phyloP scores from a whole-genome alignment of 202 grass and related monocot genomes.

The Setaria viridis region DNA sequence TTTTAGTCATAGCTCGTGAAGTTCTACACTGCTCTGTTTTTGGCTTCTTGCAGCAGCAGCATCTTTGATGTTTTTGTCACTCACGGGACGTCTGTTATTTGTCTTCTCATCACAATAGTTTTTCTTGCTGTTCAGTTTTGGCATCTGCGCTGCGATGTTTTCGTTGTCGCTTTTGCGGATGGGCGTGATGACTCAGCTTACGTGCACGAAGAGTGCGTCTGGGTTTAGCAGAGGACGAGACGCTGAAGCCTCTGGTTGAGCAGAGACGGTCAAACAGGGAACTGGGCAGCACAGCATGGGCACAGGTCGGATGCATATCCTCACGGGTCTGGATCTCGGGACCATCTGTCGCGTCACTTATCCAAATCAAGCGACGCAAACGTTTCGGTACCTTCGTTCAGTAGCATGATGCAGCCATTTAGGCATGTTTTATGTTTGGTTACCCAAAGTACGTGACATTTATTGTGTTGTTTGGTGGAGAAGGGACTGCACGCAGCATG shows the following conservation, averaged over 20 bases:
- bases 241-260: background rate
- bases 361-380: background rate
- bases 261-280: constrained; percentile 15
- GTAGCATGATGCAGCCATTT: background rate
- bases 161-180: background rate
- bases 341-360: constrained; percentile 1
- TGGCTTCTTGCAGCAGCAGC: background rate
- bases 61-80: background rate
- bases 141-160: background rate
- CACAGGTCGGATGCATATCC: constrained; percentile 37
- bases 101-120: background rate
- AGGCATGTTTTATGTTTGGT: background rate
- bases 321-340: background rate
- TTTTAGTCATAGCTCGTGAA: background rate
- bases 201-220: constrained; percentile 7
- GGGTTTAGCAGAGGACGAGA: background rate
- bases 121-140: background rate
- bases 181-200: background rate
- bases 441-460: background rate
- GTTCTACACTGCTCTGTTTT: background rate
- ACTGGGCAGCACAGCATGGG: background rate
- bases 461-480: background rate
- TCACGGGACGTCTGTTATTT: background rate
- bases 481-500: background rate
- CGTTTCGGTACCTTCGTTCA: background rate